phyloP scores from a whole-genome alignment of 2,329 filamentous ascomycete species.

The Colletotrichum tofieldiae region DNA sequence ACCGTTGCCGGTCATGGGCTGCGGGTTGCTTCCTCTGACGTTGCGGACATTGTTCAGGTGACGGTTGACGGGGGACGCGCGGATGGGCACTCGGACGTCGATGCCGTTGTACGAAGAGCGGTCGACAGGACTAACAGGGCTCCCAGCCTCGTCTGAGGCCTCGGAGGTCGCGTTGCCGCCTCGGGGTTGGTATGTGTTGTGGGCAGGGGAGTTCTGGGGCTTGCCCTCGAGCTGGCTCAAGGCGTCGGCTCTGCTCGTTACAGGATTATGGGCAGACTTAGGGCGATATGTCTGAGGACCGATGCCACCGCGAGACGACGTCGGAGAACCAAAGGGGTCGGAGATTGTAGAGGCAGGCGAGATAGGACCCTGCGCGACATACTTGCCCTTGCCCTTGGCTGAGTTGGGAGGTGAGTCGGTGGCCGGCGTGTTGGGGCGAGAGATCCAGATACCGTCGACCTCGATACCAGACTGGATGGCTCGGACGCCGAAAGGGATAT shows the following conservation, averaged over 20 bases:
- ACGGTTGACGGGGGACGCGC: slow-evolving; percentile 31
- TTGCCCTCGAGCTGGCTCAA: slow-evolving; percentile 38
- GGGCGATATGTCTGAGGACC: slow-evolving; percentile 39
- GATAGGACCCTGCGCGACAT: slow-evolving; percentile 32
- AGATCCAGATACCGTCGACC: slow-evolving; percentile 88
- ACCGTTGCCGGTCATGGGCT: slow-evolving; percentile 17
- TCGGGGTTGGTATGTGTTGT: slow-evolving; percentile 33
- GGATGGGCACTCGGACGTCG: slow-evolving; percentile 27
- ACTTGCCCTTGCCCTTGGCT: slow-evolving; percentile 40
- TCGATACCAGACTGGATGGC: slow-evolving; percentile 88
- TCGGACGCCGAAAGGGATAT: slow-evolving; percentile 86
- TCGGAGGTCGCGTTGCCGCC: neutral
- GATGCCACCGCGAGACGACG: slow-evolving; percentile 23
- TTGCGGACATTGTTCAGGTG: slow-evolving; percentile 36
- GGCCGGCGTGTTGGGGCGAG: slow-evolving; percentile 63
- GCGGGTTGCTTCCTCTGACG: slow-evolving; percentile 8
- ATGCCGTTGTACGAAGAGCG: slow-evolving; percentile 20
- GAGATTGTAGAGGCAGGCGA: slow-evolving; percentile 34
- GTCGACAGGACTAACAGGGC: slow-evolving; percentile 19
- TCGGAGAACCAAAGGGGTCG: slow-evolving; percentile 26
- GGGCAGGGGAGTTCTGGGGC: neutral
- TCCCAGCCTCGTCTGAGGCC: neutral
- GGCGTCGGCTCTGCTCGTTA: slow-evolving; percentile 31
- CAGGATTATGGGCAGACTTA: slow-evolving; percentile 27
- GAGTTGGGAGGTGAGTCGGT: slow-evolving; percentile 32